These are phyloP conservation scores for Neopestalotiopsis rosae DNA, from an alignment of 2,329 filamentous ascomycete species.

Conservation along the genomic window DNA sequence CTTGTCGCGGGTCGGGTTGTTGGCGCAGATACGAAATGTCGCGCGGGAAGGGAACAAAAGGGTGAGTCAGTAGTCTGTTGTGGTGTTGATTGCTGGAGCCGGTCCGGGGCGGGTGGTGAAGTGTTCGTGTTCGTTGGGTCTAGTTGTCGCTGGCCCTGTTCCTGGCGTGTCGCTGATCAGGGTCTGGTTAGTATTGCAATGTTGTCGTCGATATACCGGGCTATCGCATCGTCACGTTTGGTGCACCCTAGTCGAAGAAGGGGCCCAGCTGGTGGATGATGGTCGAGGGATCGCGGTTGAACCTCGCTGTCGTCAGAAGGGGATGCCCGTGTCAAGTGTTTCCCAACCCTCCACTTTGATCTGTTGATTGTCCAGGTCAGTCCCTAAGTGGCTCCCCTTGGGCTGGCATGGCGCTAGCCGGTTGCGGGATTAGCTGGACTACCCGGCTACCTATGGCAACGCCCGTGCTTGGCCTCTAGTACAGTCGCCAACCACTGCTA, in stretches of 20 bases:
- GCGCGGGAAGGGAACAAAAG: not conserved
- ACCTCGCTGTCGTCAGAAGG: constrained; percentile 2
- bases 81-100: constrained; percentile 8
- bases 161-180: not conserved
- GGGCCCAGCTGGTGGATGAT: not conserved
- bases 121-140: not conserved
- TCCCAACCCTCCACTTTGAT: constrained; percentile 10
- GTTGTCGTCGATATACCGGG: constrained; percentile 12
- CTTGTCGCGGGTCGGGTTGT: not conserved
- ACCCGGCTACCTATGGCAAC: constrained; percentile 35
- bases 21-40: not conserved
- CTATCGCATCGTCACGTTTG: constrained; percentile 10
- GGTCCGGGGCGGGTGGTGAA: not conserved
- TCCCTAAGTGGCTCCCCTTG: constrained; percentile 27
- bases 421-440: constrained; percentile 16
- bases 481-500: not conserved
- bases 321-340: constrained; percentile 7
- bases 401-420: constrained; percentile 25
- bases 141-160: not conserved
- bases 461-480: not conserved
- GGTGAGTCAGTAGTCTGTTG: not conserved
- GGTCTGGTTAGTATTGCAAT: not conserved
- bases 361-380: constrained; percentile 20
- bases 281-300: constrained; percentile 1
- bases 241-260: constrained; percentile 11